Evolutionary conservation across 23 red algal species (phyloP).

Genomic region (Chondrus crispus): DNA sequence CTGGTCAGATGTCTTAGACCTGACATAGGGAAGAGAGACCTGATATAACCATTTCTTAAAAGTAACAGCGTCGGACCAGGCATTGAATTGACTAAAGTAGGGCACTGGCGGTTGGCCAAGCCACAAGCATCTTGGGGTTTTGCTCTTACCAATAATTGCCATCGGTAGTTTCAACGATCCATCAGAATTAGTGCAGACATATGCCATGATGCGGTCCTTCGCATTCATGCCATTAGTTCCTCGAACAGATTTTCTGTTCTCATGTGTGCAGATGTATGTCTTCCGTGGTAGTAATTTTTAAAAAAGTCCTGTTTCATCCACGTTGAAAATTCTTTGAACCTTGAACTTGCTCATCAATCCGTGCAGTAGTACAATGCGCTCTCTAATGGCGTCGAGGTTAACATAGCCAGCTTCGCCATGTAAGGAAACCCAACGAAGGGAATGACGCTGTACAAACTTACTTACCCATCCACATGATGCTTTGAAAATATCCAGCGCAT

Average conservation of each 20-base stretch:
- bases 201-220: conserved; percentile 11
- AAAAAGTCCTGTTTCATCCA: conserved; percentile 16
- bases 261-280: not conserved
- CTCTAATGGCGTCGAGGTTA: too few species aligned
- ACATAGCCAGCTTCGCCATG: too few species aligned
- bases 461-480: too few species aligned
- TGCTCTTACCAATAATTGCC: not conserved
- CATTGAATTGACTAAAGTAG: not conserved
- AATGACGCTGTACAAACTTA: too few species aligned
- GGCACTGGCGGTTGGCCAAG: not conserved
- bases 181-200: not conserved
- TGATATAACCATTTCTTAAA: not conserved
- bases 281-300: not conserved
- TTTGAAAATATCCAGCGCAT: too few species aligned
- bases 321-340: not conserved
- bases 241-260: not conserved
- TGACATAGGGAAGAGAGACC: not conserved
- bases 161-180: conserved; percentile 8
- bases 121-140: not conserved
- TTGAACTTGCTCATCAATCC: not conserved
- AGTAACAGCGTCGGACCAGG: not conserved
- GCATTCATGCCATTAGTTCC: not conserved
- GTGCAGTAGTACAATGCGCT: too few species aligned
- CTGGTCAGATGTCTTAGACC: not conserved
- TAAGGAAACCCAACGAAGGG: too few species aligned